Conservation (phyloP, 208 protist species). For the Trypanosoma mega region DNA sequence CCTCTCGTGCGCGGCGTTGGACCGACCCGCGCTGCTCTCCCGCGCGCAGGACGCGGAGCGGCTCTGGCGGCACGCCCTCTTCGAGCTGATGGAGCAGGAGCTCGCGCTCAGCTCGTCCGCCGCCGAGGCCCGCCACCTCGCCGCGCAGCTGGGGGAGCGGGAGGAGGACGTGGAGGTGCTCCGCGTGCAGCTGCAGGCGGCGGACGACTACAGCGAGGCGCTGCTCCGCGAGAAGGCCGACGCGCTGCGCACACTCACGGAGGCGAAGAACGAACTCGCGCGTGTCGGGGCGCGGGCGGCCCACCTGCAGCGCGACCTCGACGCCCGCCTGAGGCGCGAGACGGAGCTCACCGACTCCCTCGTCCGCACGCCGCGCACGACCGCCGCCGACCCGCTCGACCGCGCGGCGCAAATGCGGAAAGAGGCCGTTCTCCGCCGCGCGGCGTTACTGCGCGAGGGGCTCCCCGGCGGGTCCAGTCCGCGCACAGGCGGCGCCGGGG, state of each 20-base stretch:
- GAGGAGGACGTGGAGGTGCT: constrained; percentile 43
- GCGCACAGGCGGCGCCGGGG: too few species aligned
- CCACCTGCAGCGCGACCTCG: constrained; percentile 21
- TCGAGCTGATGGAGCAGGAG: constrained; percentile 36
- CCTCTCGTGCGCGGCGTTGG: constrained; percentile 2
- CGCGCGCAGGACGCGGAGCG: neutral
- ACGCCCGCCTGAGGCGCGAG: constrained; percentile 6
- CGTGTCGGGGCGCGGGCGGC: constrained; percentile 27
- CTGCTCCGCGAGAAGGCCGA: constrained; percentile 50
- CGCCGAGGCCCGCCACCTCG: constrained; percentile 31
- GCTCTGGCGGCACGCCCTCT: constrained; percentile 8
- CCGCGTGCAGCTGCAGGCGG: constrained; percentile 31
- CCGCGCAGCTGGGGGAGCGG: constrained; percentile 28
- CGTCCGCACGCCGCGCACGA: constrained; percentile 17
- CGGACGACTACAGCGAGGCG: constrained; percentile 34
- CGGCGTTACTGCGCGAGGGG: neutral
- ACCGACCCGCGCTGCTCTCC: constrained; percentile 3
- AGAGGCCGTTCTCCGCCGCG: neutral
- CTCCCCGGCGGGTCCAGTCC: too few species aligned
- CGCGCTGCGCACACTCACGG: constrained; percentile 42
- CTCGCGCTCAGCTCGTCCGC: constrained; percentile 25
- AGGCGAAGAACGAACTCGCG: constrained; percentile 53
- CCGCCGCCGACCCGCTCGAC: neutral
- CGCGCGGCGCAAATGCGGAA: neutral
- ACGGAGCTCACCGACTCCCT: constrained; percentile 2